Evolutionary conservation across 2,329 filamentous ascomycete genomes (phyloP).

Genomic region (Dichotomopilus funicola): DNA sequence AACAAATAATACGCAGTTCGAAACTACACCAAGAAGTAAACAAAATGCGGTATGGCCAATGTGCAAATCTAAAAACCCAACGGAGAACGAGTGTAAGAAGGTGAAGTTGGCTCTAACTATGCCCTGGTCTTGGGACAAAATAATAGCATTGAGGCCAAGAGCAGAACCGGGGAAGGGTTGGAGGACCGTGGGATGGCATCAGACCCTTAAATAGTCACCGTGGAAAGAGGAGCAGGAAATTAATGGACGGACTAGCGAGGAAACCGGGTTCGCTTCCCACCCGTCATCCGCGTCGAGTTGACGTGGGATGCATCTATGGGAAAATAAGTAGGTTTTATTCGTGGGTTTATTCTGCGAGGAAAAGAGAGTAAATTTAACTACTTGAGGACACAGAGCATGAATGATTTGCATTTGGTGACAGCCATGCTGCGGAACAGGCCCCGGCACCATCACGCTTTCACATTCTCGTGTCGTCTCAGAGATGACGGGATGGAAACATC

Average conservation of each 20-base stretch:
- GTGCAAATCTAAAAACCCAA: background rate
- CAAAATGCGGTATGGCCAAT: background rate
- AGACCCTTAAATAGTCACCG: background rate
- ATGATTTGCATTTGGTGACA: constrained; percentile 7
- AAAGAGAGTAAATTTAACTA: background rate
- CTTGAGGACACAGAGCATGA: background rate
- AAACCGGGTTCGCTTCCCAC: constrained; percentile 8
- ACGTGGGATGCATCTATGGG: constrained; percentile 1
- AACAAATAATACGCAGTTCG: background rate
- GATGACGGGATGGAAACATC: background rate
- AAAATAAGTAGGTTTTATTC: background rate
- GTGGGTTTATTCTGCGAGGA: background rate
- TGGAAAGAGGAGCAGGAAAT: constrained; percentile 17
- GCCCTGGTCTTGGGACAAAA: too few relatives aligned
- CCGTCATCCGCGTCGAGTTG: background rate
- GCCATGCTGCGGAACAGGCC: background rate
- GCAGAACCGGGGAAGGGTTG: background rate
- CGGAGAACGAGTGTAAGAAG: constrained; percentile 6
- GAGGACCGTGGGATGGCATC: background rate
- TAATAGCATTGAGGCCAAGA: too few relatives aligned
- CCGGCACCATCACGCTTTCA: background rate
- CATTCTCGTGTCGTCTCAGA: background rate
- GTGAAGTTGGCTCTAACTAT: background rate
- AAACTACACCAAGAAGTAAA: background rate
- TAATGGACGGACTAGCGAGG: constrained; percentile 11